Base-by-base conservation (phyloP, 129 eudicot genomes). In the Pittosporum tobira region DNA sequence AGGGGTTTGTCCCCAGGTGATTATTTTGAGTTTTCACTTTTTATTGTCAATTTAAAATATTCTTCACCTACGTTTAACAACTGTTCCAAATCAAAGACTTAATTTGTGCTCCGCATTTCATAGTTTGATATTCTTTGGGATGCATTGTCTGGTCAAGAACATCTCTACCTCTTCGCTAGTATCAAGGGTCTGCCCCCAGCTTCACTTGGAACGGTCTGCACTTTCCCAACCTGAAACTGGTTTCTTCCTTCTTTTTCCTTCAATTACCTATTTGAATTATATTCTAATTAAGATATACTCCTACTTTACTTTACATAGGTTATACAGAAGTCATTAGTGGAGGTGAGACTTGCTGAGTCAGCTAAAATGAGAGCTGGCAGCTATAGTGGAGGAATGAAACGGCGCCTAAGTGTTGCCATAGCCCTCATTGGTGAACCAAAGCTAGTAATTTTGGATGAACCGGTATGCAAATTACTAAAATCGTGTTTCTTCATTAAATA, bases 351-450 rank as follows among this genome's bases (percentile, higher is more conserved):
- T 13, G 57, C 78, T 5, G 88, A 81, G 38, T 64, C 91, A 61
- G 90, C 99, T 42, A 68, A 67, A 70, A 80, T 87, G 66, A 81
- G 99, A 84, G 66, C 94, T 30, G 76, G 94, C 40, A 93, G 99
- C 76, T 93, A 87, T 61, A 93, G 99, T 60, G 99, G 99, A 69
- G 99, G 99, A 67, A 93, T 93, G 99, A 93, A 72, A 66, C 88
- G 99, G 9, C 96, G 99, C 11, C 99, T 93, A n/a, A 93, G 96
- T 79, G 96, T 93, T 52, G 99, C 99, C 52, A 81, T 88, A 31
- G 88, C 99, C 46, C 86, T 93, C 30, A 79, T 93, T 64, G 99
- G 99, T 40, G 94, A 93, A 55, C 99, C 99, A 34, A 93, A 84
- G 59, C 52, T 93, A 71, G 83, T 93, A 66, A 84, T 93, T 67